Conservation (phyloP, 1,139 yeast species). For the Geotrichum carabidarum region DNA sequence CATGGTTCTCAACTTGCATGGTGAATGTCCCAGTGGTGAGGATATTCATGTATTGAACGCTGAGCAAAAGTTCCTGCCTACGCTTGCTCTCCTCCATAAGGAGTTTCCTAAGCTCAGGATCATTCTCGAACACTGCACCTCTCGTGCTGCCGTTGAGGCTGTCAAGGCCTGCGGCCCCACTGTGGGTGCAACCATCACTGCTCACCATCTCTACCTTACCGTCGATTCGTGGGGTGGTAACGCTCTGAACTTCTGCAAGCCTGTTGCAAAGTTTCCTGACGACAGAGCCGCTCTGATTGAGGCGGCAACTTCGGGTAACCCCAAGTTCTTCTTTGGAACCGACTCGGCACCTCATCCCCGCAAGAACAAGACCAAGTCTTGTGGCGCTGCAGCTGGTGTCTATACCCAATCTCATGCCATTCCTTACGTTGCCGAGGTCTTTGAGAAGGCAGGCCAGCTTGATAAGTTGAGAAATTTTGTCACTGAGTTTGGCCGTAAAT, state of each 20-base stretch:
- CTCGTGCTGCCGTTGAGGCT: constrained; percentile 77
- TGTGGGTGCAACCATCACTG: constrained; percentile 92
- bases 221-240: constrained; percentile 97
- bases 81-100: constrained; percentile 64
- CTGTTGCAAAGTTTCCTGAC: constrained; percentile 88
- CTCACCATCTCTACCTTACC: constrained; percentile 84
- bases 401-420: constrained; percentile 83
- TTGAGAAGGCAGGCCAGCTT: constrained; percentile 60
- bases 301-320: constrained; percentile 90
- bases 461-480: constrained; percentile 70
- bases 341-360: constrained; percentile 97
- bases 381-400: constrained; percentile 95
- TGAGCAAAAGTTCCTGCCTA: constrained; percentile 90
- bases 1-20: constrained; percentile 82
- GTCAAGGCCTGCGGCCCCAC: constrained; percentile 63
- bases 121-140: constrained; percentile 91
- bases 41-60: constrained; percentile 87
- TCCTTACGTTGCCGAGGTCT: constrained; percentile 80
- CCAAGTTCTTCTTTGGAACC: constrained; percentile 92
- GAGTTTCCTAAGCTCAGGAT: constrained; percentile 87
- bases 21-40: constrained; percentile 69
- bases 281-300: constrained; percentile 73
- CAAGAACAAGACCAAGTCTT: constrained; percentile 65
- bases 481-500: constrained; percentile 62
- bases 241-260: constrained; percentile 92